Base-by-base conservation (phyloP, 257 asterid genomes). In the Penstemon newberryi region DNA sequence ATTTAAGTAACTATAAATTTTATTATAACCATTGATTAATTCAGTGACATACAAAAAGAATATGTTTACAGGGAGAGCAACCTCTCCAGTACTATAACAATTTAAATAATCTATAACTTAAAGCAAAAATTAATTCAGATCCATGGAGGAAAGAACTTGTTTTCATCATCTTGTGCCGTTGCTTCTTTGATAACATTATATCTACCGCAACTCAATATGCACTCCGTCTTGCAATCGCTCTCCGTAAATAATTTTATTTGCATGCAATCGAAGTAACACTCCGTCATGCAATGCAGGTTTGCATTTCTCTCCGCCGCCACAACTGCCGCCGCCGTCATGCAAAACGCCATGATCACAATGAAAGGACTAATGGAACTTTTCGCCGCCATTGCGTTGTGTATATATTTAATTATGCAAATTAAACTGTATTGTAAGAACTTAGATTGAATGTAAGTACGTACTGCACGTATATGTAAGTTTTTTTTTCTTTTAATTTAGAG, bases 211-310 rank as follows among this genome's bases (percentile, higher is more conserved):
- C 78, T 53, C 19, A 65, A 19, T 0, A 65, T 15, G 60, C 86
- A 81, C 39, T 78, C 86, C 36, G 52, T 75, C 70, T 65, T 74
- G 70, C 86, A 81, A 55, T 78, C 86, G 2, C 54, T 42, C 4
- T 71, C 72, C 3, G 43, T 67, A 47, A 81, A 81, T 3, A 81
- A 65, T 67, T 74, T 72, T 6, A 81, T 69, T 9, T 75, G 72
- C 38, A 38, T 55, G 70, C 86, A 81, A 1, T 81, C 86, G 8
- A 71, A 63, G 75, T 65, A 81, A 45, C 86, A 81, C 19, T 81
- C 81, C 64, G 61, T 45, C 86, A 75, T 60, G 66, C 86, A 81
- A 3, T 69, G 78, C 7, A 49, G 39, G 1, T 57, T 64, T 33
- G 11, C 71, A 46, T 58, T 67, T 66, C 70, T 59, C 67, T 74